Conservation (phyloP, 805 yeast species). For the Saccharomycopsis fermentans region DNA sequence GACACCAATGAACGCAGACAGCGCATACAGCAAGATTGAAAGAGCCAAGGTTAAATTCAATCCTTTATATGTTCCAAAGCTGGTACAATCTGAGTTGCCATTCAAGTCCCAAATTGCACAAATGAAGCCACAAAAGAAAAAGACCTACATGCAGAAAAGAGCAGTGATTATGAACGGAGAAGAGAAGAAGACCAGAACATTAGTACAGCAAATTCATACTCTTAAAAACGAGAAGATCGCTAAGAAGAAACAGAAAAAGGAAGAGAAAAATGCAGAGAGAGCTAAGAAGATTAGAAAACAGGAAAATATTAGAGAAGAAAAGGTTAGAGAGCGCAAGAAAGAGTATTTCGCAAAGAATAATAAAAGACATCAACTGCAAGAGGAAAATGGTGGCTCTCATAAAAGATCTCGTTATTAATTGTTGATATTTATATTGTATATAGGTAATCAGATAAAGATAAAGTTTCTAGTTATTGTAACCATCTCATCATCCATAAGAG, state of each 20-base stretch:
- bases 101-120: slow-evolving; percentile 83
- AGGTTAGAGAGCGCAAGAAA: slow-evolving; percentile 77
- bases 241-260: slow-evolving; percentile 59
- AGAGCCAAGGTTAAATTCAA: slow-evolving; percentile 79
- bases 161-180: slow-evolving; percentile 91
- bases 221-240: slow-evolving; percentile 75
- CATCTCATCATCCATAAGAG: no score
- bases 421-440: neutral
- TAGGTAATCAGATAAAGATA: neutral
- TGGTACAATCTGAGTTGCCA: slow-evolving; percentile 70
- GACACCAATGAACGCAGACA: slow-evolving; percentile 48
- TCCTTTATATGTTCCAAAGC: slow-evolving; percentile 75
- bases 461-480: neutral
- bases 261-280: slow-evolving; percentile 46
- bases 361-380: slow-evolving; percentile 23
- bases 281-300: slow-evolving; percentile 66
- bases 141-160: slow-evolving; percentile 76
- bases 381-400: neutral
- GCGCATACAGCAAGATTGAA: slow-evolving; percentile 61
- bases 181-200: slow-evolving; percentile 84
- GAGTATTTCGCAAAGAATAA: slow-evolving; percentile 71
- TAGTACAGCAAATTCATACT: slow-evolving; percentile 80
- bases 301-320: slow-evolving; percentile 60
- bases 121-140: slow-evolving; percentile 80
- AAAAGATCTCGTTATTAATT: neutral